Base-by-base conservation (phyloP, 139 green algal genomes). In the Picochlorum sp. region DNA sequence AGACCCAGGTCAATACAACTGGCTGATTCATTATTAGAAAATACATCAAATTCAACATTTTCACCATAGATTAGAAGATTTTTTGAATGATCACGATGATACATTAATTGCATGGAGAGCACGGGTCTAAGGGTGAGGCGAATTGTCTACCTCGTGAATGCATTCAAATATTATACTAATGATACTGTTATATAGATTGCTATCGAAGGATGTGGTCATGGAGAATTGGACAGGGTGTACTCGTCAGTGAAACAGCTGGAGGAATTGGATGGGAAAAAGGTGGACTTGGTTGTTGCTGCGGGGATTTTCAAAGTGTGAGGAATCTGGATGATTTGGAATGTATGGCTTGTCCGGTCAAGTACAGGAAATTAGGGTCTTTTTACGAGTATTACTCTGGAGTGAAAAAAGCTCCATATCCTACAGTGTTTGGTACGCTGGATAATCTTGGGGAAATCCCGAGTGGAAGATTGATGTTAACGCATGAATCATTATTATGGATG, bases 211-310 rank as follows among this genome's bases (percentile, higher is more conserved):
- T 97, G 90, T 74, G 83, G 85, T 66, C 90, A 97, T 71, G 90
- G 90, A 1, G 90, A 97, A 57, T 82, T 97, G 34, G 90, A 97
- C 69, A 86, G 84, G 37, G 95, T 97, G n/a, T 97, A 96, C 66
- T 80, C 67, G 21, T 86, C 87, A 2, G 62, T 97, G 52, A 60
- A 83, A 32, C 45, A 77, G 14, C 61, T 95, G 16, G 86, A 94
- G 61, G 65, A 74, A 49, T 59, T 51, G 38, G 68, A 89, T 61
- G 68, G 73, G 4, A 79, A 70, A 23, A 86, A 88, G 23, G 86
- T 95, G 6, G 92, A 98, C 75, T 75, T 98, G 21, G 80, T 99
- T 32, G 90, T 99, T 96, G 86, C 77, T 98, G 94, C 64, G 94
- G 94, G 4, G 94, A 99, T 74, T 99, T 99, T 62, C 85, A 98